These are phyloP conservation scores for Aspergillus vadensis DNA, from an alignment of 2,329 filamentous ascomycete genomes.

Conservation along the genomic window DNA sequence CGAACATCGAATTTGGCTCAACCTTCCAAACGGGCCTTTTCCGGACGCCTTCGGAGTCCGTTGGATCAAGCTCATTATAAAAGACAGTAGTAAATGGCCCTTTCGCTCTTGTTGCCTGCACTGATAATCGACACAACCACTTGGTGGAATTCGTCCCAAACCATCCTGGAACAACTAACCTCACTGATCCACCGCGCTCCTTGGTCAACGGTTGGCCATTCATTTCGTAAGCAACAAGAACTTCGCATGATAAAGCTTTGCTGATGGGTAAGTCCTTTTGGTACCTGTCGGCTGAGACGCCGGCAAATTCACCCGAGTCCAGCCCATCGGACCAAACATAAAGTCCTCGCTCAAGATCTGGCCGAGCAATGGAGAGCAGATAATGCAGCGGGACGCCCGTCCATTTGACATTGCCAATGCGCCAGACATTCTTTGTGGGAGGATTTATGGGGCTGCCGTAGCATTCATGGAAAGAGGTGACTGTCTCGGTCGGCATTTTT, in stretches of 20 bases:
- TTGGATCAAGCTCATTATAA: background rate
- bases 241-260: background rate
- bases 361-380: background rate
- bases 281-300: background rate
- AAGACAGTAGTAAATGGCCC: background rate
- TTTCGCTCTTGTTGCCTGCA: background rate
- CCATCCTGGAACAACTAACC: background rate
- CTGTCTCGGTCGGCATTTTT: background rate
- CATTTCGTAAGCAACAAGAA: background rate
- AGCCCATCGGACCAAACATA: background rate
- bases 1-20: background rate
- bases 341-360: background rate
- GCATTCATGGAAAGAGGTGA: background rate
- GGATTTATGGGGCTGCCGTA: background rate
- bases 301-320: background rate
- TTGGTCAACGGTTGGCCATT: background rate
- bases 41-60: background rate
- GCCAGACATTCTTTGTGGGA: background rate
- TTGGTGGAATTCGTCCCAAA: background rate
- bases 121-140: background rate
- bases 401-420: background rate
- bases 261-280: background rate
- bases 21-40: background rate
- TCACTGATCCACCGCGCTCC: background rate
- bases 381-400: background rate